Percentiles rank a stretch among this genome's conserved stretches.
Conservation (phyloP, 225 moss, liverwort and hornwort genomes). For the Physcomitrium patens region DNA sequence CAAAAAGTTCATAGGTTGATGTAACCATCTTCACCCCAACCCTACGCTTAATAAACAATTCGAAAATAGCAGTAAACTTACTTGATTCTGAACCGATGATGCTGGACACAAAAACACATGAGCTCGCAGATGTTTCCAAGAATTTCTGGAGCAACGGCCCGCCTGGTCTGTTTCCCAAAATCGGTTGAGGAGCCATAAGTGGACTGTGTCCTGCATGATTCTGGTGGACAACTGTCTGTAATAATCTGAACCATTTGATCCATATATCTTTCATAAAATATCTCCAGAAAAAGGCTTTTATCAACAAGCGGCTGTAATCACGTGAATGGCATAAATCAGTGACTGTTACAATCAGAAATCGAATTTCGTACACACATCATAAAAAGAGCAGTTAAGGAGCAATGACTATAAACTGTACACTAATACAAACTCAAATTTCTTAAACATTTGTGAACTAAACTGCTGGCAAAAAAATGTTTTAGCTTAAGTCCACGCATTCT, state of each 20-base stretch:
- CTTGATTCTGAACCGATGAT: conserved; percentile 98
- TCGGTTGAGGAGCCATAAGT: conserved; percentile 55
- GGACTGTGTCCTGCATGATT: conserved; percentile 51
- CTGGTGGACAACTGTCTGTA: conserved; percentile 77
- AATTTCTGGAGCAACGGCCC: conserved; percentile 83
- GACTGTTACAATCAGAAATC: conserved; percentile 15
- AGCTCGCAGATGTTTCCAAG: conserved; percentile 98
- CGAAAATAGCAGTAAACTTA: conserved; percentile 41
- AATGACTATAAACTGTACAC: conserved; percentile 1
- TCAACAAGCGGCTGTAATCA: conserved; percentile 58
- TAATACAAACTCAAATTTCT: conserved; percentile 1
- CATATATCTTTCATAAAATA: conserved; percentile 98
- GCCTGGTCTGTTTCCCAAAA: conserved; percentile 56
- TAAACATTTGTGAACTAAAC: conserved; percentile 8
- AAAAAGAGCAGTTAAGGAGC: background rate
- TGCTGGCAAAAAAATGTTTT: conserved; percentile 2
- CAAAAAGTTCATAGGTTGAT: conserved; percentile 21
- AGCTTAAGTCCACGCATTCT: conserved; percentile 5
- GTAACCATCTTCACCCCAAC: conserved; percentile 7
- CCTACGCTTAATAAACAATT: conserved; percentile 5
- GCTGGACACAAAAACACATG: conserved; percentile 98
- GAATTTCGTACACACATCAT: background rate
- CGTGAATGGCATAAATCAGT: conserved; percentile 25
- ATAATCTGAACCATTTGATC: conserved; percentile 94
- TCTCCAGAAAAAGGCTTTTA: conserved; percentile 82